Conservation (phyloP, 2,329 filamentous ascomycete species). For the Pezicula neosporulosa region DNA sequence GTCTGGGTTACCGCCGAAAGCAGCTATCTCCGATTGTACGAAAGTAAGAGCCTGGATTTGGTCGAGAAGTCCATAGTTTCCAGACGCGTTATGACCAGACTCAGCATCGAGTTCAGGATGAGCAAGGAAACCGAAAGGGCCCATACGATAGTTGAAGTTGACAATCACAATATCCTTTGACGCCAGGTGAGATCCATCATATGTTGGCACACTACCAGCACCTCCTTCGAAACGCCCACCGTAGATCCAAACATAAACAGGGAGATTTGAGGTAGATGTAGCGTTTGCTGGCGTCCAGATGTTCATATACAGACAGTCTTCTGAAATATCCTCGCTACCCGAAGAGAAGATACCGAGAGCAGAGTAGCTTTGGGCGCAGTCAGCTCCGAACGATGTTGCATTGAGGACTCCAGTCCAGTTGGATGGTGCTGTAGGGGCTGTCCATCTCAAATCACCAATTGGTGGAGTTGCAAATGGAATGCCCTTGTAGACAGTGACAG, state of each 20-base stretch:
- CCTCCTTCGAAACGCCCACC: constrained; percentile 36
- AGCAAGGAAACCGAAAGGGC: constrained; percentile 46
- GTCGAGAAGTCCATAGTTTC: constrained; percentile 43
- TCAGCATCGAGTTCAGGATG: constrained; percentile 32
- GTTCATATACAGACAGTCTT: too few species aligned
- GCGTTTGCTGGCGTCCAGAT: constrained; percentile 3
- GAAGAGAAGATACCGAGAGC: too few species aligned
- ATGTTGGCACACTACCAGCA: constrained; percentile 32
- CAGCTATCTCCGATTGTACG: constrained; percentile 42
- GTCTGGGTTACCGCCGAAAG: constrained; percentile 36
- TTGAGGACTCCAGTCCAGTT: too few species aligned
- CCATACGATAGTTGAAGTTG: constrained; percentile 43
- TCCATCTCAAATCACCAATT: too few species aligned
- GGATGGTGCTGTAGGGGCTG: too few species aligned
- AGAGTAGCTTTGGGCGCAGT: too few species aligned
- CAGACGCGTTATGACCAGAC: constrained; percentile 22
- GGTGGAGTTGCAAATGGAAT: too few species aligned
- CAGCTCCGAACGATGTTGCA: too few species aligned
- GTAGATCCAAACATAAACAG: constrained; percentile 40
- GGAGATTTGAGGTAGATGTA: constrained; percentile 23
- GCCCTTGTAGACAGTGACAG: too few species aligned
- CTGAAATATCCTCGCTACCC: too few species aligned
- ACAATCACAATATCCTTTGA: constrained; percentile 38
- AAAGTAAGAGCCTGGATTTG: constrained; percentile 47
- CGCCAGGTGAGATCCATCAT: constrained; percentile 38